These are phyloP conservation scores for Dipodascopsis tothii DNA, from an alignment of 805 yeast species.

Conservation along the genomic window DNA sequence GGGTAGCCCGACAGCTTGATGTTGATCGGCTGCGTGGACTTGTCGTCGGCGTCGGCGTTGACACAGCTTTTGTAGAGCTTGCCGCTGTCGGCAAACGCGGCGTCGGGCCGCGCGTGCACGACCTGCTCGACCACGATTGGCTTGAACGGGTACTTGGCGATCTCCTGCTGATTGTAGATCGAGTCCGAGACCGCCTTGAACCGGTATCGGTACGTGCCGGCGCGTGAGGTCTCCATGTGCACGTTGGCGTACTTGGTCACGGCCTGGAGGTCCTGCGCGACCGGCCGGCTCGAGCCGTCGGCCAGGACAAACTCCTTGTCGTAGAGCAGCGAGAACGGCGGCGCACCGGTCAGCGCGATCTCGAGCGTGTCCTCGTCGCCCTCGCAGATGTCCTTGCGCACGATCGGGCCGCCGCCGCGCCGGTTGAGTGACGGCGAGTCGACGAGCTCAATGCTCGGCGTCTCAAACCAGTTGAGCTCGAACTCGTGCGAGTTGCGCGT, in stretches of 20 bases:
- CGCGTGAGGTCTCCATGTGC: constrained; percentile 35
- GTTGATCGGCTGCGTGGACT: constrained; percentile 44
- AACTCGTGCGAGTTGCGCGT: constrained; percentile 29
- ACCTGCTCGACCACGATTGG: constrained; percentile 41
- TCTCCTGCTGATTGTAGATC: constrained; percentile 44
- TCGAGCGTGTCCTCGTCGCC: constrained; percentile 44
- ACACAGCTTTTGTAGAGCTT: constrained; percentile 47
- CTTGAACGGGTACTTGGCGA: constrained; percentile 27
- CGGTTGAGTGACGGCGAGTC: constrained; percentile 29
- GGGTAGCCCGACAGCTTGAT: constrained; percentile 40
- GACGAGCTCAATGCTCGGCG: constrained; percentile 40
- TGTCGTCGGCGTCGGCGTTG: constrained; percentile 33
- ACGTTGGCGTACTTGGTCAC: constrained; percentile 46
- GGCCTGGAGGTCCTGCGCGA: constrained; percentile 37
- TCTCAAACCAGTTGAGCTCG: constrained; percentile 39
- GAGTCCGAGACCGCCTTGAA: constrained; percentile 62
- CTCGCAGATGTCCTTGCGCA: constrained; percentile 41
- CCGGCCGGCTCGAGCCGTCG: background rate
- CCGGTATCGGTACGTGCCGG: constrained; percentile 57
- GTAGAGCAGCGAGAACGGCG: constrained; percentile 66
- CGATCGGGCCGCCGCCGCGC: constrained; percentile 27
- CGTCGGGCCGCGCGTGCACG: constrained; percentile 58
- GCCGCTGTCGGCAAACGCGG: constrained; percentile 42
- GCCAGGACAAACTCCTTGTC: constrained; percentile 26
- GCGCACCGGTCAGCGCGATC: constrained; percentile 46